Percentiles rank a stretch among this genome's conserved stretches.
phyloP scores from a whole-genome alignment of 2,329 filamentous ascomycete genomes.

The Colletotrichum tofieldiae region DNA sequence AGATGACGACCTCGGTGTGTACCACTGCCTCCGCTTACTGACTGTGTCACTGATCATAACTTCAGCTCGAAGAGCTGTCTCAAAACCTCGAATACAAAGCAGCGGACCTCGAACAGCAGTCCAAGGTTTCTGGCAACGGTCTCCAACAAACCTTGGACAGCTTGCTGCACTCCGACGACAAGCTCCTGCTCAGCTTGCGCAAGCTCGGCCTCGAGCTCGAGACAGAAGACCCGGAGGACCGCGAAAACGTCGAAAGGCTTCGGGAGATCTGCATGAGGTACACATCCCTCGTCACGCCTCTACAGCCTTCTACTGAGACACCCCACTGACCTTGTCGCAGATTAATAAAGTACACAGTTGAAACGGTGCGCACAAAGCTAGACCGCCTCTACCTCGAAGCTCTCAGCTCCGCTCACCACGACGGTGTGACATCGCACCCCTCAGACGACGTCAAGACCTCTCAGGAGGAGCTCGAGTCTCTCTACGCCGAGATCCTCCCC shows the following conservation, averaged over 20 bases:
- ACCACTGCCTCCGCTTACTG: background rate
- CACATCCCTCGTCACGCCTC: constrained; percentile 17
- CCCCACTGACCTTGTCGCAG: constrained; percentile 50
- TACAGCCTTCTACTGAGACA: background rate
- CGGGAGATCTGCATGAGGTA: constrained; percentile 72
- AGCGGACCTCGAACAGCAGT: constrained; percentile 67
- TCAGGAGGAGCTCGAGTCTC: constrained; percentile 77
- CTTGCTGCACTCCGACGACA: constrained; percentile 74
- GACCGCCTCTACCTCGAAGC: constrained; percentile 71
- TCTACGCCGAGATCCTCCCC: constrained; percentile 78
- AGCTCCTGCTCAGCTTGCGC: constrained; percentile 75
- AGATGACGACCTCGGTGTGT: constrained; percentile 60
- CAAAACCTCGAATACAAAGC: constrained; percentile 63
- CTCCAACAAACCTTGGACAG: constrained; percentile 66
- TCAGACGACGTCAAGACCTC: constrained; percentile 59
- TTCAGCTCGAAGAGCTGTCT: constrained; percentile 64
- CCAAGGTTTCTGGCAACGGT: constrained; percentile 59
- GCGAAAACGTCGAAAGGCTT: constrained; percentile 69
- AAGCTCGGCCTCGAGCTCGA: constrained; percentile 76
- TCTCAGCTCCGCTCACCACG: constrained; percentile 50
- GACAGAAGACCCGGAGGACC: constrained; percentile 66
- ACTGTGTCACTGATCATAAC: constrained; percentile 2
- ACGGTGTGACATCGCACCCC: constrained; percentile 54
- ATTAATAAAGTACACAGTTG: constrained; percentile 71
- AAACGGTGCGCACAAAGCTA: constrained; percentile 67